A percentile compares a stretch with the other conserved stretches of the same genome.
phyloP scores from a whole-genome alignment of 768 basidiomycete species.

The Brasilioporus rufonigricans region DNA sequence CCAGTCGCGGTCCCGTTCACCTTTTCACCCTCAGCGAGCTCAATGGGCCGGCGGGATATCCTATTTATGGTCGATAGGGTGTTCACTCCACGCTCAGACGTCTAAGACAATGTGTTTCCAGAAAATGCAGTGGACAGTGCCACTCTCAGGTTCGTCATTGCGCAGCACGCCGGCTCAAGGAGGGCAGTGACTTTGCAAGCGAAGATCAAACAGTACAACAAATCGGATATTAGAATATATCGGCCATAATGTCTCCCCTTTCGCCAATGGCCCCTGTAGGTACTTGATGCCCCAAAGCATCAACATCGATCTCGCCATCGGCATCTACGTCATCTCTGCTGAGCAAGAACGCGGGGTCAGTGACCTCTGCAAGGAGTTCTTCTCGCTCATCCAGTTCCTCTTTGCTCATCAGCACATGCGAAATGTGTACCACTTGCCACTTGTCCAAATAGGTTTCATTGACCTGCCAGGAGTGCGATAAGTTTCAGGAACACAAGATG shows the following conservation, averaged over 20 bases:
- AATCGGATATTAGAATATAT: slow-evolving; percentile 29
- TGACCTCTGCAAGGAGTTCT: slow-evolving; percentile 74
- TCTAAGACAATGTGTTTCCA: too few species aligned
- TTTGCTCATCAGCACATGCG: slow-evolving; percentile 65
- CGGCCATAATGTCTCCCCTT: slow-evolving; percentile 31
- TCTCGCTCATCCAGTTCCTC: slow-evolving; percentile 80
- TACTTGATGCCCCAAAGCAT: slow-evolving; percentile 65
- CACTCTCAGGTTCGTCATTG: neutral
- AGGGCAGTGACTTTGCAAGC: too few species aligned
- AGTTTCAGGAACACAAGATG: neutral
- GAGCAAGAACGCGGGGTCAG: slow-evolving; percentile 61
- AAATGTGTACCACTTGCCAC: slow-evolving; percentile 77
- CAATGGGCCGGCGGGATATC: neutral
- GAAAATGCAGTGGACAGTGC: too few species aligned
- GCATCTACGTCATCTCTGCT: slow-evolving; percentile 50
- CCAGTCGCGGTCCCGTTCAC: neutral
- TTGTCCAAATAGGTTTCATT: slow-evolving; percentile 77
- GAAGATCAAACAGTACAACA: neutral
- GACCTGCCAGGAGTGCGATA: slow-evolving; percentile 36
- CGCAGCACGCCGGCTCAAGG: too few species aligned
- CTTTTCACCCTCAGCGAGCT: slow-evolving; percentile 1
- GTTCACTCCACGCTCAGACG: too few species aligned
- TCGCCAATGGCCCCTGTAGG: slow-evolving; percentile 44
- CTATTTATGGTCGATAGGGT: too few species aligned
- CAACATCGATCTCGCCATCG: slow-evolving; percentile 51